These are phyloP conservation scores for Symbiodinium natans DNA, from an alignment of 73 alveolate species.

Conservation along the genomic window DNA sequence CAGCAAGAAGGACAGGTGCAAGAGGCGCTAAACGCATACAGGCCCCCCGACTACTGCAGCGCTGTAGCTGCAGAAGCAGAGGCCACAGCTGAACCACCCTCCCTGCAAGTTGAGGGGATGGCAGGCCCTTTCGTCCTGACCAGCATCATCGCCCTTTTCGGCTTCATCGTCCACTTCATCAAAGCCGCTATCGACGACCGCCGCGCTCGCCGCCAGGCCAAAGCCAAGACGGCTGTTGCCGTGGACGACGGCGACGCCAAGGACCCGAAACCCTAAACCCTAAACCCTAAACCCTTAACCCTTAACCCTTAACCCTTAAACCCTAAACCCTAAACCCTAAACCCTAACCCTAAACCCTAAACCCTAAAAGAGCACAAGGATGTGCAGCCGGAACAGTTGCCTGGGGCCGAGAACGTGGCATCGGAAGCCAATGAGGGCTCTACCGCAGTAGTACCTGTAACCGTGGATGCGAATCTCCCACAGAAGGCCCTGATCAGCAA, in stretches of 20 bases:
- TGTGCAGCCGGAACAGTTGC: not conserved
- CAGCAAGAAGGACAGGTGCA: not conserved
- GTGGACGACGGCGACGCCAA: too few species aligned
- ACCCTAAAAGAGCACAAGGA: not conserved
- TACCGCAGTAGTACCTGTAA: too few species aligned
- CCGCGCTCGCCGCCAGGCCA: not conserved
- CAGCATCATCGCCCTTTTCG: not conserved
- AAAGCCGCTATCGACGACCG: not conserved
- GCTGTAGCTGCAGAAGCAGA: not conserved
- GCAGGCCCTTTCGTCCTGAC: constrained; percentile 15
- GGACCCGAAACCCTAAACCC: too few species aligned
- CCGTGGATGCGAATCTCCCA: too few species aligned
- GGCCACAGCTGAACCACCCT: constrained; percentile 39
- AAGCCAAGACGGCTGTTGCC: too few species aligned
- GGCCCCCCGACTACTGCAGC: constrained; percentile 27
- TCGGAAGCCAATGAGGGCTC: not conserved
- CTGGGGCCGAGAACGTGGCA: not conserved
- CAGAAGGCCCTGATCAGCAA: too few species aligned
- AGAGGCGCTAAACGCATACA: not conserved
- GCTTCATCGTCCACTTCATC: not conserved
- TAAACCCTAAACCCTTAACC: too few species aligned
- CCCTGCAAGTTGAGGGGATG: constrained; percentile 36
- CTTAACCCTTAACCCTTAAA: too few species aligned
- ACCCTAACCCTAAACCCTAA: too few species aligned
- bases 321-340: too few species aligned